Base-by-base conservation (phyloP, 192 early-diverging fungal species). In the Coemansia sp. region DNA sequence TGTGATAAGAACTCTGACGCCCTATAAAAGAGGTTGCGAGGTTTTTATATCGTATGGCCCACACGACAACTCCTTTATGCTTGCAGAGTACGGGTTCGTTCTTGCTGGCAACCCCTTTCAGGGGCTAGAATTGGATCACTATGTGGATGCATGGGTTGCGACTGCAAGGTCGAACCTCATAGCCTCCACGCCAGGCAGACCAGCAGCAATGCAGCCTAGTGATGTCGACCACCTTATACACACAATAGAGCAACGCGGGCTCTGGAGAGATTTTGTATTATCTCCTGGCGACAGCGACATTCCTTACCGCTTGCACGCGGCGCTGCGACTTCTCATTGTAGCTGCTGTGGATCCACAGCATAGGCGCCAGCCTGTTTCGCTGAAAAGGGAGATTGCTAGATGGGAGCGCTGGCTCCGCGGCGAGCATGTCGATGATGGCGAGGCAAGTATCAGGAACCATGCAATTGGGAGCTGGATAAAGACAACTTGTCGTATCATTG, bases 11-110 rank as follows among this genome's bases (percentile, higher is more conserved):
- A 90, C 90, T 12, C 64, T 86, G 12, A 71, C 72, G 4, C 71
- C 85, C 6, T 90, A 88, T 70, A 76, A 76, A 23, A 85, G 81
- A 32, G 89, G 91, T 32, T 69, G 89, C 65, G 86, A 92, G 69
- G 81, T 72, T 16, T 79, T 83, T 47, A 83, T 83, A 42, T 72
- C 70, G 32, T 83, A 83, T 37, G 76, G 76, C 3, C 81, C 76
- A 9, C 75, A 83, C 65, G 76, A 77, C 60, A 83, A 78, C 73
- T 38, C 58, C 10, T 79, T 75, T 42, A 70, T 83, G 72, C 70
- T 83, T 15, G 69, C 70, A 18, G 81, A 83, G 54, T 83, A 83
- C 61, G 81, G 81, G 10, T 83, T 83, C 40, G 76, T 71, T 19
- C 47, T 70, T 11, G 65, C 45, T 0, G 32, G 42, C 32, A 83